Base-by-base conservation (phyloP, 2,329 filamentous ascomycete species). In the Paraphaeosphaeria sporulosa region DNA sequence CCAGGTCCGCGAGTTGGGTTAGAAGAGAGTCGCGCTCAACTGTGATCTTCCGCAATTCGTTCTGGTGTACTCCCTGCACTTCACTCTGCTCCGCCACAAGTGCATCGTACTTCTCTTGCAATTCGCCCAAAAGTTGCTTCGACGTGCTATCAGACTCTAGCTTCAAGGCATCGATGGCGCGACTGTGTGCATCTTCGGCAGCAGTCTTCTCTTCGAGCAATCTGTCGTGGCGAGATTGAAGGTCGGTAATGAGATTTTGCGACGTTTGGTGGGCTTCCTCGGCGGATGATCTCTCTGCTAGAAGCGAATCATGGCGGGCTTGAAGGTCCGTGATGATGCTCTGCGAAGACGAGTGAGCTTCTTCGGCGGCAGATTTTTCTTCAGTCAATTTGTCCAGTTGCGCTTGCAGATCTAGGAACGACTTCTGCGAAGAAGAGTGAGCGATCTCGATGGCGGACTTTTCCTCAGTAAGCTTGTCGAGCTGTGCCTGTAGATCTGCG, bases 151-250 rank as follows among this genome's bases (percentile, higher is more conserved):
- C 71, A 10, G 71, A 74, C 9, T 76, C 70, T 40, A 70, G 55
- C 58, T 74, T 76, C 52, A 76, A 49, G 15, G 70, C 63, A 30
- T 75, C 71, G 23, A 77, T 58, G 0, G 71, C 69, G 19, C 65
- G 67, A 40, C 53, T 63, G 27, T 77, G 74, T 4, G 71, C 65
- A 36, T 76, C 70, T 55, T 76, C 70, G 5, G 70, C 71, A 17
- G 62, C 55, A 0, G 66, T 71, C 61, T 73, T 76, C 15, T 76
- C 73, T 51, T 70, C 68, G 6, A 73, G 44, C 0, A 76, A 60
- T 21, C 62, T 64, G 49, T 75, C 70, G 47, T 75, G 67, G 21
- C 69, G 70, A 2, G 68, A 64, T 52, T 75, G 72, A 23, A 77
- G 65, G 17, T 76, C 72, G n/a, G 64, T 59, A 52, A 76, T 61